phyloP scores from a whole-genome alignment of 352 stramenopile genomes.

The Nothophytophthora sp. region DNA sequence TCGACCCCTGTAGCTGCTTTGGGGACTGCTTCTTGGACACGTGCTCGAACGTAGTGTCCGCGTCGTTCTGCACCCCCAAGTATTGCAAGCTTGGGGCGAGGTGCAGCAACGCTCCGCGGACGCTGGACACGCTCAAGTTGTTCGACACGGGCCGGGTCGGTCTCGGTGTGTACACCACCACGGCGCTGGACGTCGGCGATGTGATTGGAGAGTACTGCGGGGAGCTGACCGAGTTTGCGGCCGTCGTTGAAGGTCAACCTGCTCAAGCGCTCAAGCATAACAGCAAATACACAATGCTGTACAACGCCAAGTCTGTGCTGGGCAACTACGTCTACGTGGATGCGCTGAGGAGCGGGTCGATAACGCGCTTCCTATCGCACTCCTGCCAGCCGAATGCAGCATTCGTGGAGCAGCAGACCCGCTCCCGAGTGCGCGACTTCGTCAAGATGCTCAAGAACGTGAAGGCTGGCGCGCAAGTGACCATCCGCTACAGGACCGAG shows the following conservation, averaged over 20 bases:
- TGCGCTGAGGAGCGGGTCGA: background rate
- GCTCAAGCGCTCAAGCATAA: background rate
- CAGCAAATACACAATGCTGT: background rate
- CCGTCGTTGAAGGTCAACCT: background rate
- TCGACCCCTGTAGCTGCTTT: background rate
- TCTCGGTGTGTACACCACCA: background rate
- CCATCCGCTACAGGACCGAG: constrained; percentile 6
- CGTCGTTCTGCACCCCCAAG: too few species aligned
- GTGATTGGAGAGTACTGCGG: background rate
- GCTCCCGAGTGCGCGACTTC: background rate
- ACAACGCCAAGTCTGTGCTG: background rate
- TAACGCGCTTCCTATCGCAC: constrained; percentile 1
- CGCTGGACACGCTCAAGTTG: background rate
- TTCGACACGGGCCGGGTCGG: background rate
- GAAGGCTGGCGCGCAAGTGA: background rate
- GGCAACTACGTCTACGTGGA: constrained; percentile 7
- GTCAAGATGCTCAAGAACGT: constrained; percentile 7
- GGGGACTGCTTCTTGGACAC: background rate
- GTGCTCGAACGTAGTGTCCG: background rate
- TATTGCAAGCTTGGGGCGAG: background rate
- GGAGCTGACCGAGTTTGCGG: background rate
- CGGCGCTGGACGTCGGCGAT: background rate
- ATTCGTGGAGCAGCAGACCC: constrained; percentile 8
- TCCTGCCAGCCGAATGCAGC: constrained; percentile 1
- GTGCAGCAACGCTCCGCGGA: background rate